phyloP scores from a whole-genome alignment of 208 protist genomes.

The Leptomonas seymouri region DNA sequence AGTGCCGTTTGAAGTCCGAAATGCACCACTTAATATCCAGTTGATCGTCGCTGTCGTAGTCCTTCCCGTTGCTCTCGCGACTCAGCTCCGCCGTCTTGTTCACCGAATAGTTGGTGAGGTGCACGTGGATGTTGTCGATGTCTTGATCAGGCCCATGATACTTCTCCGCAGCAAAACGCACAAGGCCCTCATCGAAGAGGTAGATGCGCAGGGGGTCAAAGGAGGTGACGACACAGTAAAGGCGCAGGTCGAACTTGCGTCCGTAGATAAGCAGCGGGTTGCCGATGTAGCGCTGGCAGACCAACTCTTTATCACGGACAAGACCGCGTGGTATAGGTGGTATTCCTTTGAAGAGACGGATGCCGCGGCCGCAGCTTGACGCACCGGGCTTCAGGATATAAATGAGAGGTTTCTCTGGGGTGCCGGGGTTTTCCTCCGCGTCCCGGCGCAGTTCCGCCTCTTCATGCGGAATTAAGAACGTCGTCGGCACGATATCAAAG shows the following conservation, averaged over 20 bases:
- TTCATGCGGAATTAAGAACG: slow-evolving; percentile 88
- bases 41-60: slow-evolving; percentile 66
- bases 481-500: slow-evolving; percentile 83
- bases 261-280: slow-evolving; percentile 94
- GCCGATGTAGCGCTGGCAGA: slow-evolving; percentile 94
- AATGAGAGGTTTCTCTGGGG: slow-evolving; percentile 63
- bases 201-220: slow-evolving; percentile 93
- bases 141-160: slow-evolving; percentile 85
- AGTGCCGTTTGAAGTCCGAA: slow-evolving; percentile 71
- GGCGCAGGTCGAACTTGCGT: slow-evolving; percentile 95
- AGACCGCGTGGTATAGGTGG: slow-evolving; percentile 64
- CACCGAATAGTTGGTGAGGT: slow-evolving; percentile 98
- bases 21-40: slow-evolving; percentile 93
- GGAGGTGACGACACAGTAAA: slow-evolving; percentile 93
- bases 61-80: slow-evolving; percentile 61
- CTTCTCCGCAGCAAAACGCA: slow-evolving; percentile 93
- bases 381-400: slow-evolving; percentile 92
- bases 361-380: slow-evolving; percentile 90
- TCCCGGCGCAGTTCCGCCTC: slow-evolving; percentile 61
- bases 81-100: slow-evolving; percentile 93
- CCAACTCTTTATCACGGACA: slow-evolving; percentile 43
- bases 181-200: slow-evolving; percentile 95
- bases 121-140: slow-evolving; percentile 90
- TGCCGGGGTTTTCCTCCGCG: slow-evolving; percentile 59
- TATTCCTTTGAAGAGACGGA: slow-evolving; percentile 69